Base-by-base conservation (phyloP, 345 rosid genomes). In the Hibiscus trionum region DNA sequence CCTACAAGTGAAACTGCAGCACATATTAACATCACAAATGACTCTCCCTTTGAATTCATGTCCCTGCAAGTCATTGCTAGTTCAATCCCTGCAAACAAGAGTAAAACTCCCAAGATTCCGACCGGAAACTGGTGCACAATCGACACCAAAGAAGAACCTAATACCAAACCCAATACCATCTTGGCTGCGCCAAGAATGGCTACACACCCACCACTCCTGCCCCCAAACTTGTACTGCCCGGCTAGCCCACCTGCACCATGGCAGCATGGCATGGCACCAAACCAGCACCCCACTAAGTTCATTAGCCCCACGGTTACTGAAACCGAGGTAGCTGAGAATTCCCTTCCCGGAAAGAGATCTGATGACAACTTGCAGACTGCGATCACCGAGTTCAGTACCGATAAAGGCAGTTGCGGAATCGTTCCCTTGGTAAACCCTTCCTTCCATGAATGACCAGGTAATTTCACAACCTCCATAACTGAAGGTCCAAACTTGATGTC, bases 221-320 rank as follows among this genome's bases (percentile, higher is more conserved):
- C 96, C 4, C 98, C 93, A 73, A 90, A 93, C 84, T 88, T 93
- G 77, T 87, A 91, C 83, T 93, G 91, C 68, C 96, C 97, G 0
- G 98, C 98, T 33, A 90, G 76, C 31, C 98, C 96, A 0, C 96
- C 91, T 0, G 98, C 96, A 16, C 93, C 98, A 37, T 93, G 98
- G 80, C 91, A 93, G 68, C 93, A 86, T 5, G 98, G 98, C 93
- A 93, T 86, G 59, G 90, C 95, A 9, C 93, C 95, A 50, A 93
- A 90, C 98, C 97, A 93, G 66, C 97, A 89, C 15, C 95, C 91
- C 14, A 86, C 89, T 67, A 93, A 35, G 79, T 93, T 93, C 98
- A 89, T 88, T 70, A 90, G 4, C 61, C 98, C 95, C 0, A 93
- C 93, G 0, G 91, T 88, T 61, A 83, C 76, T 0, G 95, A 88